Evolutionary conservation across 306 rosid genomes (phyloP).

Genomic region (Quercus robur): DNA sequence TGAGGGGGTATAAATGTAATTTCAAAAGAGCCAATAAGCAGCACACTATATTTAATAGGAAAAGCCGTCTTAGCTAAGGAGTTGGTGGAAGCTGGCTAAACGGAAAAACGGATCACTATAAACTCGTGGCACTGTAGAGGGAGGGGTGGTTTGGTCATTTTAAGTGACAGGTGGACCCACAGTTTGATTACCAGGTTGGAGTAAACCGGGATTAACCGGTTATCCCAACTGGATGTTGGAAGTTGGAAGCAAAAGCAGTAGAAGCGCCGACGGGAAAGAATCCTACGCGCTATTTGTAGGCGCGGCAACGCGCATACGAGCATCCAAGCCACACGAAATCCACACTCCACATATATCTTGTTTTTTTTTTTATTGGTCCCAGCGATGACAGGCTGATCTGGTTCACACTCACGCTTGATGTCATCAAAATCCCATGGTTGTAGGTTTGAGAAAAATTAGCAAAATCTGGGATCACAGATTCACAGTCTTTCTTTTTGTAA

Average conservation of each 20-base stretch:
- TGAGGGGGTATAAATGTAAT: slow-evolving; percentile 21
- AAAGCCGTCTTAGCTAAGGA: slow-evolving; percentile 15
- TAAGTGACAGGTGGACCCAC: not conserved
- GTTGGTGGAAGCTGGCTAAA: slow-evolving; percentile 34
- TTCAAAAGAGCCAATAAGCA: accelerated
- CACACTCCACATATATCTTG: slow-evolving; percentile 20
- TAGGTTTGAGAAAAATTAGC: too few species aligned
- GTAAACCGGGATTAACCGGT: slow-evolving; percentile 33
- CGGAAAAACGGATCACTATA: slow-evolving; percentile 21
- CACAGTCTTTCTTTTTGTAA: too few species aligned
- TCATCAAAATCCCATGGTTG: not conserved
- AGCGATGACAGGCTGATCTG: not conserved
- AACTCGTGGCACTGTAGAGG: not conserved
- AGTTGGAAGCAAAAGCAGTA: not conserved
- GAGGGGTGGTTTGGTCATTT: slow-evolving; percentile 18
- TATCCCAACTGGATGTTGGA: not conserved
- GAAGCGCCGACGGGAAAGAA: slow-evolving; percentile 38
- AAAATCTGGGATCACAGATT: too few species aligned
- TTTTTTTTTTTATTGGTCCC: not conserved
- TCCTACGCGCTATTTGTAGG: slow-evolving; percentile 28
- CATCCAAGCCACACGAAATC: slow-evolving; percentile 25
- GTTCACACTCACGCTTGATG: not conserved
- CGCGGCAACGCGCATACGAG: slow-evolving; percentile 14
- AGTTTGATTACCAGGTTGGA: slow-evolving; percentile 14
- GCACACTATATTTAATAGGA: not conserved